phyloP scores from a whole-genome alignment of 73 alveolate genomes.

The Paramecium tetraurelia region DNA sequence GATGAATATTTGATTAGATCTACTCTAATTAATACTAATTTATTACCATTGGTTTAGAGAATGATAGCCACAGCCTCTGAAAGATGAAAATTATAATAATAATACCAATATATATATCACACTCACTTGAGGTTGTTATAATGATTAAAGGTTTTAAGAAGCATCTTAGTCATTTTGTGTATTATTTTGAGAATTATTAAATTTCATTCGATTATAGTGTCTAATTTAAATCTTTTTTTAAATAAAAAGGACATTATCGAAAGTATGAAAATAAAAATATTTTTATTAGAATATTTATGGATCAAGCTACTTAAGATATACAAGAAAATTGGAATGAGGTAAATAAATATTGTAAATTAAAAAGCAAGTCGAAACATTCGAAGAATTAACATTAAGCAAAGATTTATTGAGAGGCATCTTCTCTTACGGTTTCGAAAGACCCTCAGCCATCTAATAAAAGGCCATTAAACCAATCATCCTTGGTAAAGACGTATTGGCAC shows the following conservation, averaged over 20 bases:
- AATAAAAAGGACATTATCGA: not conserved
- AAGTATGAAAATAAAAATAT: not conserved
- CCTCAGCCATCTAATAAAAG: constrained; percentile 94
- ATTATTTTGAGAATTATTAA: not conserved
- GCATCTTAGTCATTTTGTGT: not conserved
- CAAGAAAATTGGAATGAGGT: constrained; percentile 45
- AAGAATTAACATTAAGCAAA: not conserved
- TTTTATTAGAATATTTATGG: constrained; percentile 3
- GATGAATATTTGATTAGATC: not conserved
- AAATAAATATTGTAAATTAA: not conserved
- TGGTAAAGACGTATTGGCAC: constrained; percentile 94
- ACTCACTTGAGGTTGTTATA: not conserved
- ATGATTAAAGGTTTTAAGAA: not conserved
- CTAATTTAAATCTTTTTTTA: not conserved
- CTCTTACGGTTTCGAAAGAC: constrained; percentile 92
- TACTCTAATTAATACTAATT: not conserved
- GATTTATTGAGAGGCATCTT: constrained; percentile 25
- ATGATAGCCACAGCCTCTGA: not conserved
- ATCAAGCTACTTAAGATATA: constrained; percentile 4
- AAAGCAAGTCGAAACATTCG: constrained; percentile 35
- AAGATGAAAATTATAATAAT: not conserved
- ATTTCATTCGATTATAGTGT: not conserved
- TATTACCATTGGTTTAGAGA: not conserved
- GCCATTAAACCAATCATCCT: constrained; percentile 93
- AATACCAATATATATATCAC: not conserved